These are phyloP conservation scores for Pterulicium gracile DNA, from an alignment of 1,284 basidiomycete species.

Conservation along the genomic window DNA sequence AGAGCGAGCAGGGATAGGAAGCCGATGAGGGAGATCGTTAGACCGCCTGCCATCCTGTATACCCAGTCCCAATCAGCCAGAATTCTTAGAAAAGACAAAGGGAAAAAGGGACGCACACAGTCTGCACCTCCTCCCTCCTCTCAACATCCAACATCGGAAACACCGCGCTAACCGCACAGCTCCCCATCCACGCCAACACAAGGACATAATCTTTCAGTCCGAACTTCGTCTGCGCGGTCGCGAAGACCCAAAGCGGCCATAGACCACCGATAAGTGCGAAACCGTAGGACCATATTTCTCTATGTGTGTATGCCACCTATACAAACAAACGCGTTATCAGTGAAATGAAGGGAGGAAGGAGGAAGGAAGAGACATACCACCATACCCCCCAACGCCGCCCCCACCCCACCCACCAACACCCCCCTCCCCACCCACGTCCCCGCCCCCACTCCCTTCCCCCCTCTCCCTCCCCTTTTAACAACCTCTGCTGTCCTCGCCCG, in stretches of 20 bases:
- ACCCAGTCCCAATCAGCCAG: too few species aligned
- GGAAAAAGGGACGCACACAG: slow-evolving; percentile 38
- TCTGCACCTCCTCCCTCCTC: slow-evolving; percentile 53
- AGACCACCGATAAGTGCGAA: slow-evolving; percentile 52
- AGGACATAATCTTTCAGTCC: too few species aligned
- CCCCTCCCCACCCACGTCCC: slow-evolving; percentile 9
- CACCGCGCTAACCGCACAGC: slow-evolving; percentile 45
- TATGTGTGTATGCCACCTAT: slow-evolving; percentile 58
- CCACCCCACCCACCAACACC: slow-evolving; percentile 18
- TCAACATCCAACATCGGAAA: slow-evolving; percentile 72
- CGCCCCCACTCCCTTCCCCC: not conserved
- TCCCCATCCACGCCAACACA: slow-evolving; percentile 37
- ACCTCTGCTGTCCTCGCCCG: too few species aligned
- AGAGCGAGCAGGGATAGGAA: too few species aligned
- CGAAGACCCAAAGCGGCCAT: slow-evolving; percentile 43
- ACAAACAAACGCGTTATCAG: slow-evolving; percentile 2
- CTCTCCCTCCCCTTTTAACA: too few species aligned
- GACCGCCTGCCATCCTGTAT: too few species aligned
- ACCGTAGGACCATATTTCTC: slow-evolving; percentile 65
- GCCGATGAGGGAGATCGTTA: too few species aligned
- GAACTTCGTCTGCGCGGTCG: too few species aligned
- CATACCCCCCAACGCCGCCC: slow-evolving; percentile 52
- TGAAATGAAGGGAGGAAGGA: slow-evolving; percentile 2
- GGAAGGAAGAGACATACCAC: slow-evolving; percentile 39
- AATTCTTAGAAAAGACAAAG: too few species aligned